Evolutionary conservation across 306 rosid genomes (phyloP), one percentile per base, ranked within the genome.

Genomic region (Vigna radiata): DNA sequence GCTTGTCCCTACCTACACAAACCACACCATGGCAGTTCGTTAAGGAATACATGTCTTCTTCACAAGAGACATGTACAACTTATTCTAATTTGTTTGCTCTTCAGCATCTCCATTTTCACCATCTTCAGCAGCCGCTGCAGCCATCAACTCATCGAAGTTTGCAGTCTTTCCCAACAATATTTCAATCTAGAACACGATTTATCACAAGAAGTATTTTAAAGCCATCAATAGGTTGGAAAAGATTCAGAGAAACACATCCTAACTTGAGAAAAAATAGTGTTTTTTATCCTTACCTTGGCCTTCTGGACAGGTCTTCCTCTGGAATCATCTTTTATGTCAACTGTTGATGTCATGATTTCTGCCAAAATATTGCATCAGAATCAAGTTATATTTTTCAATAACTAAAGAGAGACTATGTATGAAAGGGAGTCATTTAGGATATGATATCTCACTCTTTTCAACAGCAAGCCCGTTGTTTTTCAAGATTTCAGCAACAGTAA

Each of bases 71-170:
- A 47, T 29, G 63, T 10, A 58, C 53, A 44, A 58, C 39, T 70
- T 8, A 21, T 70, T 71, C 79, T 76, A 85, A 21, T 83, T 75
- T 1, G 81, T 79, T 76, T 85, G 84, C 58, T 87, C 90, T 55
- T 87, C 93, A 48, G 71, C 31, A 1, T 91, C 90, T 65, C 87
- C 87, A 73, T 80, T 86, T 80, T 77, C 83, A 60, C 73, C 88
- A 39, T 84, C 91, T 72, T 87, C 89, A 0, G 84, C 68, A 41
- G 90, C 63, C 1, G 90, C 91, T 1, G 91, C 94, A 0, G 91
- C 89, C 96, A 91, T 89, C 80, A 89, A 68, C 81, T 87, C 91
- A n/a, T 91, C 96, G 23, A 91, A 91, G 75, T 89, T 88, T 75
- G 85, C 91, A 0, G 94, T 88, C 87, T 89, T 91, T 62, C 87